These are phyloP conservation scores for Dioscorea dumetorum DNA, from an alignment of 106 monocot species.

Conservation along the genomic window DNA sequence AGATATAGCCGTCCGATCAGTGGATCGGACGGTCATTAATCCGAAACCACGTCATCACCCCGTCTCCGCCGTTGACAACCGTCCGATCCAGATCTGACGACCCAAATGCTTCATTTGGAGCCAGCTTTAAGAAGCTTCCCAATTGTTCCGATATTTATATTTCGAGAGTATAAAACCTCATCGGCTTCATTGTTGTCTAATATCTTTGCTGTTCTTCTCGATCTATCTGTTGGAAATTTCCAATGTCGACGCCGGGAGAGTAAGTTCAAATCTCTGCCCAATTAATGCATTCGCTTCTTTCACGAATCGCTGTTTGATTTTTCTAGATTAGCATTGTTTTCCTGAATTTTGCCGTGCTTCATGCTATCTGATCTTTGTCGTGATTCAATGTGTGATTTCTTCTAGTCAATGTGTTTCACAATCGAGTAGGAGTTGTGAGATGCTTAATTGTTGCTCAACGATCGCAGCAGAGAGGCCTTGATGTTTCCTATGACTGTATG, in stretches of 20 bases:
- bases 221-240: neutral
- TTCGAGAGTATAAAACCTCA: neutral
- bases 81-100: neutral
- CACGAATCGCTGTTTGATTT: neutral
- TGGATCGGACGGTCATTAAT: neutral
- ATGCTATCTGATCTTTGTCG: neutral
- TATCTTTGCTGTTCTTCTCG: neutral
- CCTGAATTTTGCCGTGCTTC: neutral
- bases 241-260: conserved; percentile 6
- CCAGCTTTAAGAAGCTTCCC: neutral
- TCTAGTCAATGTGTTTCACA: no score
- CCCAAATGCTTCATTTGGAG: neutral
- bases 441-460: no score
- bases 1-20: neutral
- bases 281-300: neutral
- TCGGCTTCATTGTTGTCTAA: neutral
- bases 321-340: neutral
- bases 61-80: neutral
- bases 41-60: neutral
- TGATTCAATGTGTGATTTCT: neutral
- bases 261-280: neutral
- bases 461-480: no score
- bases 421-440: no score
- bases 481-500: no score
- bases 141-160: neutral